Conservation (phyloP, 495 filamentous ascomycete genomes). For the Aspergillus mulundensis region DNA sequence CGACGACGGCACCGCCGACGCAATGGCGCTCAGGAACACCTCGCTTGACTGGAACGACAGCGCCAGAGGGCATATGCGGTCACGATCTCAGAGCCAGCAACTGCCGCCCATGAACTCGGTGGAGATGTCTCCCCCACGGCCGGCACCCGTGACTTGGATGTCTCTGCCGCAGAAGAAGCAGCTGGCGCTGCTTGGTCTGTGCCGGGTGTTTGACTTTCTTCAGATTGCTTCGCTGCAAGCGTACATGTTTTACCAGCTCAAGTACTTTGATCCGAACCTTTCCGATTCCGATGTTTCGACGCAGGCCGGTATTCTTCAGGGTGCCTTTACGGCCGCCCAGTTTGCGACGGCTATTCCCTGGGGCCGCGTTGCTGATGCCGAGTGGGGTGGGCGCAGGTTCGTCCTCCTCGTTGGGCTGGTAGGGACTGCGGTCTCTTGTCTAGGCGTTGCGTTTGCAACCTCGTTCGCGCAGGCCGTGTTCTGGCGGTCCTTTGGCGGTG, state of each 20-base stretch:
- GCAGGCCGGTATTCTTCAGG: slow-evolving; percentile 75
- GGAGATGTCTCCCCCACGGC: slow-evolving; percentile 19
- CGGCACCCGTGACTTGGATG: slow-evolving; percentile 55
- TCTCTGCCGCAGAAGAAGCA: slow-evolving; percentile 72
- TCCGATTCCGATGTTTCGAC: slow-evolving; percentile 66
- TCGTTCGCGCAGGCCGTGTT: slow-evolving; percentile 68
- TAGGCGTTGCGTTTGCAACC: slow-evolving; percentile 78
- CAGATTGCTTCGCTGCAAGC: slow-evolving; percentile 51
- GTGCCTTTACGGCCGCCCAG: slow-evolving; percentile 76
- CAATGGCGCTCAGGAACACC: slow-evolving; percentile 33
- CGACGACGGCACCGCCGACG: slow-evolving; percentile 22
- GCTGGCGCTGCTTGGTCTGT: slow-evolving; percentile 66
- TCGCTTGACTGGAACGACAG: slow-evolving; percentile 33
- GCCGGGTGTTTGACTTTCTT: slow-evolving; percentile 58
- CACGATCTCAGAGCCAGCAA: slow-evolving; percentile 35
- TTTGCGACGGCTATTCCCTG: slow-evolving; percentile 82
- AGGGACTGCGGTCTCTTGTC: slow-evolving; percentile 65
- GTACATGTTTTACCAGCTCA: slow-evolving; percentile 78
- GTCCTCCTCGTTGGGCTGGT: slow-evolving; percentile 71
- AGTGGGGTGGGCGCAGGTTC: slow-evolving; percentile 66
- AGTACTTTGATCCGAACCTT: slow-evolving; percentile 62
- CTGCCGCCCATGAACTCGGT: slow-evolving; percentile 18
- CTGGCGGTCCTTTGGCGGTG: slow-evolving; percentile 70
- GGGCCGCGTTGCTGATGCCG: slow-evolving; percentile 71
- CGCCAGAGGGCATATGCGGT: slow-evolving; percentile 27